phyloP scores from a whole-genome alignment of 352 stramenopile species.

The Phytopythium ostracodes region DNA sequence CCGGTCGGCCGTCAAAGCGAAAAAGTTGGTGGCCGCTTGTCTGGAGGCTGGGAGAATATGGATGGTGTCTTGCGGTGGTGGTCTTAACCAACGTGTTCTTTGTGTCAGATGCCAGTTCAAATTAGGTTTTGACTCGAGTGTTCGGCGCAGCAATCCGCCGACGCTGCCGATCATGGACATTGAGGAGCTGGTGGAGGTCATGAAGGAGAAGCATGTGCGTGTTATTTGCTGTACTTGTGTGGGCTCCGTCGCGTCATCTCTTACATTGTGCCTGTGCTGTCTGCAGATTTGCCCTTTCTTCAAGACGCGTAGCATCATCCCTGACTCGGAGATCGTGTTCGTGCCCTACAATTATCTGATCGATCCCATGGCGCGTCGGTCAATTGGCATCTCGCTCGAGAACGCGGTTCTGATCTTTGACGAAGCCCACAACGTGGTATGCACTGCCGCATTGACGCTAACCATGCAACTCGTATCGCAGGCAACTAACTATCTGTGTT shows the following conservation, averaged over 20 bases:
- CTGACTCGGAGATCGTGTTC: conserved; percentile 95
- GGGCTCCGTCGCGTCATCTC: background rate
- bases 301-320: conserved; percentile 87
- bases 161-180: conserved; percentile 95
- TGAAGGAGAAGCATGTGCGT: conserved; percentile 71
- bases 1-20: conserved; percentile 81
- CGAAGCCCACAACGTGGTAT: conserved; percentile 99
- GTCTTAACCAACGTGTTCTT: background rate
- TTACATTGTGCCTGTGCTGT: background rate
- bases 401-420: conserved; percentile 99
- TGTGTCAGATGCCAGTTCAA: conserved; percentile 65
- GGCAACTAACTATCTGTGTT: background rate
- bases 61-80: background rate
- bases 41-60: background rate
- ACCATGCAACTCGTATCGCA: background rate
- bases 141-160: conserved; percentile 41
- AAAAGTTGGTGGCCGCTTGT: conserved; percentile 55
- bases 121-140: conserved; percentile 64
- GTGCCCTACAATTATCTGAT: conserved; percentile 99
- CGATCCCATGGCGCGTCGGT: conserved; percentile 87
- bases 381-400: conserved; percentile 93
- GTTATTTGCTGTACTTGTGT: background rate
- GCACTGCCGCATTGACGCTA: conserved; percentile 11
- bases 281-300: conserved; percentile 97
- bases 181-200: conserved; percentile 94